Evolutionary conservation across 768 basidiomycete species (phyloP).

Genomic region (Podaxis pistillaris): DNA sequence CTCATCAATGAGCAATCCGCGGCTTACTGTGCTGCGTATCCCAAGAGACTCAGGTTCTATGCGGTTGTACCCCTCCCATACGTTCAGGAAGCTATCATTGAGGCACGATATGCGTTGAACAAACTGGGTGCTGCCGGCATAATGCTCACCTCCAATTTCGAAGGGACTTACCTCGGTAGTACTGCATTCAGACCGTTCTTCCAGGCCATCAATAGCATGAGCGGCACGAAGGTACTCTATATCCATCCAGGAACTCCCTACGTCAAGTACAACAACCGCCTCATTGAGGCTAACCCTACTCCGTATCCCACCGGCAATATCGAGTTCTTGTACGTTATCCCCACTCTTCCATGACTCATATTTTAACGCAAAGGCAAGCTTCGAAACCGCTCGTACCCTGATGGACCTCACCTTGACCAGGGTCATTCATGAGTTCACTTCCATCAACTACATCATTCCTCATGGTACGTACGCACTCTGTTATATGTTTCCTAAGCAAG

Average conservation of each 20-base stretch:
- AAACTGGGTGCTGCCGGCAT: constrained; percentile 33
- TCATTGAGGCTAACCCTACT: constrained; percentile 34
- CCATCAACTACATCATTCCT: constrained; percentile 34
- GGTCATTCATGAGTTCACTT: constrained; percentile 32
- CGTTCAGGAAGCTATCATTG: constrained; percentile 29
- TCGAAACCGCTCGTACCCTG: constrained; percentile 31
- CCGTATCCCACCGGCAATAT: constrained; percentile 31
- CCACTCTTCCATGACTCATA: not conserved
- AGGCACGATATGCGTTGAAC: constrained; percentile 30
- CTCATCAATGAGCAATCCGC: constrained; percentile 35
- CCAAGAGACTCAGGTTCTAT: constrained; percentile 30
- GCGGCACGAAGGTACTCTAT: constrained; percentile 28
- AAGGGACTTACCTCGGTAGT: constrained; percentile 34
- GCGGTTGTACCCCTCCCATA: constrained; percentile 35
- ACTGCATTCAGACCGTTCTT: constrained; percentile 29
- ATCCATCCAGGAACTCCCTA: constrained; percentile 33
- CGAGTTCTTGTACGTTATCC: constrained; percentile 30
- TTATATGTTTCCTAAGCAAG: not conserved
- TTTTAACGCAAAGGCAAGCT: constrained; percentile 18
- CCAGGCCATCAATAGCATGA: constrained; percentile 27
- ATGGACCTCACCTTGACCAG: constrained; percentile 29
- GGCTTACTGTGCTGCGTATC: constrained; percentile 28
- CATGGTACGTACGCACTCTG: constrained; percentile 27
- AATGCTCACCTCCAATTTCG: constrained; percentile 30
- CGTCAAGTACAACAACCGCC: constrained; percentile 22